Base-by-base conservation (phyloP, 1,284 basidiomycete species). In the Vanrija humicola region DNA sequence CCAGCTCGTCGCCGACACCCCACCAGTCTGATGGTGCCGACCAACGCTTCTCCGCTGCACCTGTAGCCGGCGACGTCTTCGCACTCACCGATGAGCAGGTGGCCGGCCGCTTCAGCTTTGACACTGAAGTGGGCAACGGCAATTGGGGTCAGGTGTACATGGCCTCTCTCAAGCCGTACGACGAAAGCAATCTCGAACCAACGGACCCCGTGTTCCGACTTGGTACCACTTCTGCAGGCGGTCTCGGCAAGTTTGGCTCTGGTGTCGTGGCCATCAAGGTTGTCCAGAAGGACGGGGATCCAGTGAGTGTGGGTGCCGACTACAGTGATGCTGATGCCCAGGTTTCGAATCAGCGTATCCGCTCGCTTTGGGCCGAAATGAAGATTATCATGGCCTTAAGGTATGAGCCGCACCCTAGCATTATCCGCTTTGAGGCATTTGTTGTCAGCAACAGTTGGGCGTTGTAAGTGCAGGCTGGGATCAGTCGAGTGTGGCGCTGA, bases 291-390 rank as follows among this genome's bases (percentile, higher is more conserved):
- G 84, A 84, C 58, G 87, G 87, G 74, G 84, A 83, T 18, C 79
- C 86, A 3, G 72, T 72, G 52, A 65, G 68, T 63, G 39, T 43
- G 42, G 8, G 3, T 12, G 18, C 8, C 8, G 15, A 8, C 8
- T n/a, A 23, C 21, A 43, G 16, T 29, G n/a, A 23, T 29, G 18
- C 45, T 46, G 45, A 46, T 26, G n/a, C 1, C 26, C 53, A 61
- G 58, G 46, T 48, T 14, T 39, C 50, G n/a, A 34, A 43, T 6
- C 53, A 54, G 38, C 83, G 92, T 54, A 87, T 96, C 52, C 81
- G 85, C 65, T 91, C 90, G 50, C 79, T 94, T 78, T 94, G 89
- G 90, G 90, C 90, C 69, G 90, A 94, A 79, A 92, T 93, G 90
- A 92, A 92, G 81, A 87, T 93, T 62, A 85, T 94, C 61, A 82